These are phyloP conservation scores for Colletotrichum cuscutae DNA, from an alignment of 2,329 filamentous ascomycete species.

Conservation along the genomic window DNA sequence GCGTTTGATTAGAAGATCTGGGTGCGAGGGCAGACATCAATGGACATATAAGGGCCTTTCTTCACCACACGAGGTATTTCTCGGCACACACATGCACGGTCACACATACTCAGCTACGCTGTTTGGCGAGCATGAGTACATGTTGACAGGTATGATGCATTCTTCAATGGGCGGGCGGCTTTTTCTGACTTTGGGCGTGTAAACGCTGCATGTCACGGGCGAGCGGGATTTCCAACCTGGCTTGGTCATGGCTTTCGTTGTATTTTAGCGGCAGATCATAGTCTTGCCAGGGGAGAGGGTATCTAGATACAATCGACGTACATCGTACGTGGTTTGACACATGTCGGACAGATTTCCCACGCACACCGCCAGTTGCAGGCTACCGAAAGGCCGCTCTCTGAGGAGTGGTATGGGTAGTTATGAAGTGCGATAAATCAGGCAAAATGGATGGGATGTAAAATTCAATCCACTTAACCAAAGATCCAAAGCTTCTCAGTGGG, in stretches of 20 bases:
- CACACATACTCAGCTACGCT: neutral
- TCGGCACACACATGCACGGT: neutral
- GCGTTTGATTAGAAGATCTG: slow-evolving; percentile 22
- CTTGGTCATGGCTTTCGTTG: slow-evolving; percentile 25
- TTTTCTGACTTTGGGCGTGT: slow-evolving; percentile 4
- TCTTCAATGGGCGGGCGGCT: slow-evolving; percentile 12
- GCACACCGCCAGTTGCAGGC: slow-evolving; percentile 14
- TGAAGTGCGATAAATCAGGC: slow-evolving; percentile 2
- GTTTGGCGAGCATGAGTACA: neutral
- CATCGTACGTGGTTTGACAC: slow-evolving; percentile 7
- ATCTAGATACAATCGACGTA: slow-evolving; percentile 30
- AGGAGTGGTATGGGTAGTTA: neutral
- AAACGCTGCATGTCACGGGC: slow-evolving; percentile 1
- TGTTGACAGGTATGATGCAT: neutral
- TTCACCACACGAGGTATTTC: slow-evolving; percentile 21
- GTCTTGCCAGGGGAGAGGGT: slow-evolving; percentile 24
- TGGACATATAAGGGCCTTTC: slow-evolving; percentile 8
- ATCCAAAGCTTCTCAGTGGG: slow-evolving; percentile 66
- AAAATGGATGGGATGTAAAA: slow-evolving; percentile 6
- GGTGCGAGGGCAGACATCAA: neutral
- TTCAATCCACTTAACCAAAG: slow-evolving; percentile 57
- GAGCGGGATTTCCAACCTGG: slow-evolving; percentile 1
- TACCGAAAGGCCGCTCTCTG: neutral
- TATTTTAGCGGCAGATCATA: slow-evolving; percentile 33
- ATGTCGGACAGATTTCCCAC: slow-evolving; percentile 8